Evolutionary conservation across 2,329 filamentous ascomycete genomes (phyloP).

Genomic region (Lomentospora prolificans): DNA sequence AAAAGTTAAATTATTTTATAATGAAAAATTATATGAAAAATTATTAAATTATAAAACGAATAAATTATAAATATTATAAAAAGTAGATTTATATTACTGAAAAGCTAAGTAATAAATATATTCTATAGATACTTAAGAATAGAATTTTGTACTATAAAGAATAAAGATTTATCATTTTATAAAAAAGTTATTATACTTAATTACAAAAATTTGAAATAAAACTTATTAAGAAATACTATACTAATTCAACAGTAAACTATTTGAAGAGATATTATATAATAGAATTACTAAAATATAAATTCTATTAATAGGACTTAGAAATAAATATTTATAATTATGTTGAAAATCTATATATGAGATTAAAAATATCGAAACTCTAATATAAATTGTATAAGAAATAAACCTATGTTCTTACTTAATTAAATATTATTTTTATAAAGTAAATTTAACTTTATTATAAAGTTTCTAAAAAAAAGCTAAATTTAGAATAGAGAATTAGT

Average conservation of each 20-base stretch:
- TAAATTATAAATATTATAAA: background rate
- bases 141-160: background rate
- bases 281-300: no score
- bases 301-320: no score
- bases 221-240: background rate
- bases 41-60: no score
- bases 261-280: background rate
- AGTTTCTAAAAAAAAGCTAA: background rate
- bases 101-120: background rate
- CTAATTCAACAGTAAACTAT: background rate
- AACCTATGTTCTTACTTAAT: no score
- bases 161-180: background rate
- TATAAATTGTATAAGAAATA: no score
- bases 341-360: no score
- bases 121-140: no score
- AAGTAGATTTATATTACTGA: background rate
- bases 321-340: no score
- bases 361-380: no score
- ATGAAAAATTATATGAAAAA: no score
- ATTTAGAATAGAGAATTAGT: background rate
- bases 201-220: background rate
- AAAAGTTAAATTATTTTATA: background rate
- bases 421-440: no score
- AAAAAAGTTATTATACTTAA: background rate
- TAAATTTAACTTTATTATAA: no score